Evolutionary conservation across 192 early-diverging fungal species (phyloP).

Genomic region (Coemansia sp.): DNA sequence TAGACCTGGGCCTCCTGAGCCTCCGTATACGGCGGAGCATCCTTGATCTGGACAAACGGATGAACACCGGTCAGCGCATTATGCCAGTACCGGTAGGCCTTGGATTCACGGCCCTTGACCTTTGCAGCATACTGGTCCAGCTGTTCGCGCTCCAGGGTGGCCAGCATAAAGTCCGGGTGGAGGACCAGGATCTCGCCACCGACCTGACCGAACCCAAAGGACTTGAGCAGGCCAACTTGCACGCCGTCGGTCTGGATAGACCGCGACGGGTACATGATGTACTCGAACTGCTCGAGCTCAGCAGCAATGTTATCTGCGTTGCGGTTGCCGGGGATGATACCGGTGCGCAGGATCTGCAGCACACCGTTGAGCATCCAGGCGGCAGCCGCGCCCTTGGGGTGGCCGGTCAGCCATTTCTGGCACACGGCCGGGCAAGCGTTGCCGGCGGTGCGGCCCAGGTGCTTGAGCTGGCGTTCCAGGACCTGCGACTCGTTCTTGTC

Average conservation of each 20-base stretch:
- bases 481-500: conserved; percentile 43
- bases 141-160: conserved; percentile 65
- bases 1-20: conserved; percentile 79
- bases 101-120: conserved; percentile 69
- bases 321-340: conserved; percentile 89
- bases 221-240: conserved; percentile 88
- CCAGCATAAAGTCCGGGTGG: conserved; percentile 85
- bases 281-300: conserved; percentile 76
- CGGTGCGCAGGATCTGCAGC: conserved; percentile 79
- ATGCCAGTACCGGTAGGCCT: conserved; percentile 88
- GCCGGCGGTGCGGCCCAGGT: conserved; percentile 31
- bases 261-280: conserved; percentile 82
- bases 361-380: conserved; percentile 97
- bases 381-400: conserved; percentile 90
- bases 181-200: conserved; percentile 86
- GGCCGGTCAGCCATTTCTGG: conserved; percentile 40
- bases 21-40: conserved; percentile 79
- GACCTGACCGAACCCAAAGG: conserved; percentile 93
- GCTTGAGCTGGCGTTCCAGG: conserved; percentile 27
- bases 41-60: conserved; percentile 86
- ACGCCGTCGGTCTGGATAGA: conserved; percentile 89
- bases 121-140: conserved; percentile 71
- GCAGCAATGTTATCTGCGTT: conserved; percentile 53
- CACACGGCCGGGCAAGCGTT: conserved; percentile 32
- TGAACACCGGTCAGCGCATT: conserved; percentile 79